Base-by-base conservation (phyloP, 805 yeast genomes). In the Saturnispora ahearnii region DNA sequence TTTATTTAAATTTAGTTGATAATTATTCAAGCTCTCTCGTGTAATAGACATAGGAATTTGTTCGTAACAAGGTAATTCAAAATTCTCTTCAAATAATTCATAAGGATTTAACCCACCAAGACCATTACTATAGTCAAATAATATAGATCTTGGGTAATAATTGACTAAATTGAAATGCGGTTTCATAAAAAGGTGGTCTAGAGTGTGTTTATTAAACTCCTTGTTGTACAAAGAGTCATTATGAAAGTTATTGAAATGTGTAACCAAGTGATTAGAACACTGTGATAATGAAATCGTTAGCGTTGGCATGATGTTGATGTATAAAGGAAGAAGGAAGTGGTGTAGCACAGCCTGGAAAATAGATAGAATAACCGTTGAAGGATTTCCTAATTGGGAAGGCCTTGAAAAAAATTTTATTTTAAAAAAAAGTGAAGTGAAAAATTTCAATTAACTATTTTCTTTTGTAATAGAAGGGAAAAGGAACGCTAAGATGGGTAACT, bases 81-180 rank as follows among this genome's bases (percentile, higher is more conserved):
- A 22, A 57, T 38, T 62, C 41, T 38, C 52, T 37, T 58, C 57
- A 21, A 66, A 67, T 53, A 77, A 80, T 49, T 80, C 84, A 59
- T 65, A 74, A 50, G 71, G 73, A 2, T 78, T 75, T 42, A 87
- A 63, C 0, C 87, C 69, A 0, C 97, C 96, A 59, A 73, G 77
- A 0, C 96, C 96, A 45, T 84, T 82, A 21, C 73, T 69, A 43
- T 81, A 74, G 54, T 93, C 98, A 82, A 90, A 87, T n/a, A 88
- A 58, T 33, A 88, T 58, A 0, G 86, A 78, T 49, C 98, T 68
- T 1, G 99, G 98, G n/a, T 83, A 73, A 61, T 79, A 87, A n/a
- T 80, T 76, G 0, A 76, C 74, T 0, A 77, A 65, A 47, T 74
- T 73, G 8, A 71, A 64, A 41, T 70, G 38, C 13, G 36, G 34